Percentiles rank a stretch among this genome's conserved stretches.
Conservation (phyloP, 2,329 filamentous ascomycete species). For the Hymenoscyphus scutula region DNA sequence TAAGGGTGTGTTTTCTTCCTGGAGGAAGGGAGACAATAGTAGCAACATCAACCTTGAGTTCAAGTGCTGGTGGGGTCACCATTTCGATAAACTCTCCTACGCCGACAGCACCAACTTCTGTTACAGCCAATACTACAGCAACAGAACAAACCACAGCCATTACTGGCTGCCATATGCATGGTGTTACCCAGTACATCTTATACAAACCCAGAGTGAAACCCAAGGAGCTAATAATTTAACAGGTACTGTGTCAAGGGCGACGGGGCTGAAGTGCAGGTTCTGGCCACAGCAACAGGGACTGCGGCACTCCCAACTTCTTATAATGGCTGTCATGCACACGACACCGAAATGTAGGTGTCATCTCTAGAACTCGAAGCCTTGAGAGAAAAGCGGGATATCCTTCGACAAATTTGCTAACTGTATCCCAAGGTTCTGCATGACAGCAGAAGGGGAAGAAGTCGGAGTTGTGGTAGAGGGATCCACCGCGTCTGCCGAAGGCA, state of each 20-base stretch:
- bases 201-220: not conserved
- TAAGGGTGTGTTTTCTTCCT: conserved; percentile 5
- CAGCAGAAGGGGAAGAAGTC: conserved; percentile 59
- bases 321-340: conserved; percentile 65
- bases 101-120: not conserved
- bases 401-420: not conserved
- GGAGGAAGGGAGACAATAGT: conserved; percentile 3
- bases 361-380: not conserved
- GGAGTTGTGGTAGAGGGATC: conserved; percentile 42
- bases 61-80: not conserved
- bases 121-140: not conserved
- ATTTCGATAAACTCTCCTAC: not conserved
- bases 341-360: conserved; percentile 49
- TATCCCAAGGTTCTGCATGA: conserved; percentile 58
- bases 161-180: conserved; percentile 52
- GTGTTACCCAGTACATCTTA: conserved; percentile 38
- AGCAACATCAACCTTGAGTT: not conserved
- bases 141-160: conserved; percentile 46
- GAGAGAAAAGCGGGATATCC: not conserved
- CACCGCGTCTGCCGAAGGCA: conserved; percentile 22
- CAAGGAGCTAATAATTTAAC: conserved; percentile 6
- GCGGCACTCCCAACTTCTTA: conserved; percentile 55
- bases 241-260: conserved; percentile 43
- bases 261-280: conserved; percentile 44
- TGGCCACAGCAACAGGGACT: conserved; percentile 51